Evolutionary conservation across 805 yeast genomes (phyloP).

Genomic region (Debaryomyces maramus): DNA sequence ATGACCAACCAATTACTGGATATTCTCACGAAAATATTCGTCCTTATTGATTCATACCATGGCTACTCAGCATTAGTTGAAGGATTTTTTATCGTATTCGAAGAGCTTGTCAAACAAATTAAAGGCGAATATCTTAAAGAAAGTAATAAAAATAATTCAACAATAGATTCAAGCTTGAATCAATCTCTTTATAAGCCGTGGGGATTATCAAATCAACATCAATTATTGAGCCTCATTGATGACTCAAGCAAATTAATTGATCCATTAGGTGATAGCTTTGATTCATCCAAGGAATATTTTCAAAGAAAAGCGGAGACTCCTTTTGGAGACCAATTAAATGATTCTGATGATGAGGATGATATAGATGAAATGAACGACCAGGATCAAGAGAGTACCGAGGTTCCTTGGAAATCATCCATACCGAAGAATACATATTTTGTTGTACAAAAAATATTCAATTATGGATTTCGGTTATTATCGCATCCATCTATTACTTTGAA

Average conservation of each 20-base stretch:
- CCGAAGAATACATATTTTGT: conserved; percentile 60
- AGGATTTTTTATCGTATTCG: conserved; percentile 72
- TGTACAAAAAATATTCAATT: conserved; percentile 60
- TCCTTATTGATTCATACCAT: conserved; percentile 78
- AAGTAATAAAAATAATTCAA: background rate
- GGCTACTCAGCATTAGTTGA: conserved; percentile 73
- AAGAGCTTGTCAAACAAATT: conserved; percentile 51
- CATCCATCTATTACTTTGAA: conserved; percentile 63
- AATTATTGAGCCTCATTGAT: conserved; percentile 46
- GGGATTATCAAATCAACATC: conserved; percentile 52
- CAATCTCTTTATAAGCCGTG: conserved; percentile 48
- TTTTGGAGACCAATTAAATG: conserved; percentile 24
- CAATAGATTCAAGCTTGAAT: conserved; percentile 7
- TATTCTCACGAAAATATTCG: conserved; percentile 70
- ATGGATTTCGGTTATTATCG: conserved; percentile 68
- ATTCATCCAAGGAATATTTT: conserved; percentile 40
- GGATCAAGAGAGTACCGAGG: conserved; percentile 14
- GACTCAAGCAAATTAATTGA: conserved; percentile 29
- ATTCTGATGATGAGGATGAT: conserved; percentile 32
- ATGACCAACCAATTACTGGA: conserved; percentile 62
- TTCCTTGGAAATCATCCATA: conserved; percentile 64
- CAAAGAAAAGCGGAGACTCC: conserved; percentile 37
- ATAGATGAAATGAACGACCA: conserved; percentile 14
- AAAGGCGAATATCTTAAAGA: conserved; percentile 10
- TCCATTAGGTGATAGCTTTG: conserved; percentile 27